Evolutionary conservation across 371 early-diverging fungal species (phyloP), one percentile per base, ranked within the genome.

Genomic region (Circinella umbellata): DNA sequence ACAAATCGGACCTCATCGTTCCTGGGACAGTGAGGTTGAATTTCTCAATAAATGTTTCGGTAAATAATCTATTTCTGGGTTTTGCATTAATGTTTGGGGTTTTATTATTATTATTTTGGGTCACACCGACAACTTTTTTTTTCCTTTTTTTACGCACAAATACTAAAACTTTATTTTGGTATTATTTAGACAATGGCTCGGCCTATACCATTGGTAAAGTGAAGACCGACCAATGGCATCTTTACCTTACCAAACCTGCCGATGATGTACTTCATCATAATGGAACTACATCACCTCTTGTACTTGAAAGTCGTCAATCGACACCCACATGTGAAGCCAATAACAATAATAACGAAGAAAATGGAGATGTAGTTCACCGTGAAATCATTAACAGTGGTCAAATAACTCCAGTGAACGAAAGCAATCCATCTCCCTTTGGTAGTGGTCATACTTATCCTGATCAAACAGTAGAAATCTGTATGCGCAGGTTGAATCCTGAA

Each of bases 161-260:
- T 17, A 38, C 55, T 64, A 46, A 64, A 0, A 13, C 37, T 17
- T n/a, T 53, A 18, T 53, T 27, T 51, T 35, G 8, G 1, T 51
- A 5, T 59, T 64, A 18, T 11, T 37, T 75, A 87, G 89, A 89
- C 14, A 82, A 87, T 62, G 94, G 93, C 7, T 86, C 93, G 1
- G 94, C 95, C 1, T 98, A 98, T 73, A 91, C 91, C 66, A 90
- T 98, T 66, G 99, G 99, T 38, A 95, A 94, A 69, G 89, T 93
- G 69, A 94, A 93, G 74, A 92, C 91, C 20, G 97, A 97, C 68
- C 96, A 97, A 80, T 98, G 99, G 99, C 92, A 95, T 79, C 82
- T 95, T 46, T 98, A 96, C 78, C 75, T 93, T 72, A 91, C 91
- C 39, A 86, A 90, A 18, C 94, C 94, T 46, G 80, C 80, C 42